Evolutionary conservation across 352 stramenopile species (phyloP).

Genomic region (Globisporangium polare): DNA sequence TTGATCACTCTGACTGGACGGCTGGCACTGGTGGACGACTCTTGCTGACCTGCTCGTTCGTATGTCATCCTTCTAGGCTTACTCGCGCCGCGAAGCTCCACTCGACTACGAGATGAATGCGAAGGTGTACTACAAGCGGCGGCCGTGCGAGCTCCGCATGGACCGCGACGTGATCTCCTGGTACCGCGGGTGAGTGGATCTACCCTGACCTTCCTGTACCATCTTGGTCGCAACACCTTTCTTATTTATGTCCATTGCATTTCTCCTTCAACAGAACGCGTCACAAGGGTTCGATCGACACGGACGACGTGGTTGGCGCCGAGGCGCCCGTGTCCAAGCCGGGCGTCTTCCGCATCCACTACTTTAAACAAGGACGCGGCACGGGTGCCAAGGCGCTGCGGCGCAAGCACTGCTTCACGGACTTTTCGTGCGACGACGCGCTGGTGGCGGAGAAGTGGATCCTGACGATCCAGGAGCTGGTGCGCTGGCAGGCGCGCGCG

Average conservation of each 20-base stretch:
- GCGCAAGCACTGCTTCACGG: slow-evolving; percentile 40
- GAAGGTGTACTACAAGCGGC: slow-evolving; percentile 36
- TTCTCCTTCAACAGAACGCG: slow-evolving; percentile 22
- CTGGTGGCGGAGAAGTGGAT: slow-evolving; percentile 52
- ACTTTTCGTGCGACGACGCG: slow-evolving; percentile 43
- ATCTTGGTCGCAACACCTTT: neutral
- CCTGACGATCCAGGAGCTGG: slow-evolving; percentile 67
- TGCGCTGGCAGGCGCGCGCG: slow-evolving; percentile 75
- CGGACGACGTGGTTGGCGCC: slow-evolving; percentile 75
- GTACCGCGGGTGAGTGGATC: slow-evolving; percentile 28
- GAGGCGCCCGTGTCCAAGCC: slow-evolving; percentile 30
- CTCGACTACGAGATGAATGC: slow-evolving; percentile 59
- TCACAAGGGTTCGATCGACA: slow-evolving; percentile 45
- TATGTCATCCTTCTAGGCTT: slow-evolving; percentile 43
- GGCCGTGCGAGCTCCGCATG: slow-evolving; percentile 57
- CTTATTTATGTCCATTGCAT: neutral
- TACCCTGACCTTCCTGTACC: neutral
- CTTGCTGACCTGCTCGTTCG: no score
- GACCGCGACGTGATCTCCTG: slow-evolving; percentile 62
- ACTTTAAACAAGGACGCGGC: slow-evolving; percentile 65
- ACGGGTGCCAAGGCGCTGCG: slow-evolving; percentile 55
- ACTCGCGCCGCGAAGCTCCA: slow-evolving; percentile 69
- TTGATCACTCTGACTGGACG: no score
- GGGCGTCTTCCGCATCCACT: slow-evolving; percentile 60
- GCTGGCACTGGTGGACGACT: no score